phyloP scores from a whole-genome alignment of 352 stramenopile species.

The Phytopythium ostracodes region DNA sequence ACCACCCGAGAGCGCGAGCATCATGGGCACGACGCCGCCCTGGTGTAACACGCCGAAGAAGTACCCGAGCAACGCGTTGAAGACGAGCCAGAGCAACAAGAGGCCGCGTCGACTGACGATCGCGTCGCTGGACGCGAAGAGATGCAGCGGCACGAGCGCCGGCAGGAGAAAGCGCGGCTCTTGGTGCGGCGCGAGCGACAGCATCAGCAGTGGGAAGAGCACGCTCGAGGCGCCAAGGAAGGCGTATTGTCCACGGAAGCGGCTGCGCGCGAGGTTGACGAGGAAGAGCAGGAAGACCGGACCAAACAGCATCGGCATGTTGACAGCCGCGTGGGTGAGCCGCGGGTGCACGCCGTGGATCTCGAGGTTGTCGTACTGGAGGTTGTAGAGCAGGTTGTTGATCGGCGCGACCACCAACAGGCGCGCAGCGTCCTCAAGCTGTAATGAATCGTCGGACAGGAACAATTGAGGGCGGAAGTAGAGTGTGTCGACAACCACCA shows the following conservation, averaged over 20 bases:
- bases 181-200: constrained; percentile 93
- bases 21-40: constrained; percentile 57
- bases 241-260: constrained; percentile 7
- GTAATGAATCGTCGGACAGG: background rate
- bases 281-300: constrained; percentile 72
- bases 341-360: constrained; percentile 90
- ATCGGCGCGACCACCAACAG: constrained; percentile 51
- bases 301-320: constrained; percentile 93
- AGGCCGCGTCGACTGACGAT: constrained; percentile 5
- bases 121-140: constrained; percentile 29
- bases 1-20: constrained; percentile 33
- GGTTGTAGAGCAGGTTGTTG: constrained; percentile 94
- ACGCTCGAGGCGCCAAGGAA: constrained; percentile 36
- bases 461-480: constrained; percentile 45
- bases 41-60: constrained; percentile 77
- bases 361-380: constrained; percentile 84
- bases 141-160: constrained; percentile 76
- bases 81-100: constrained; percentile 41
- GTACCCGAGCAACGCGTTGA: constrained; percentile 45
- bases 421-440: constrained; percentile 11
- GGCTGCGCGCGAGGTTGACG: constrained; percentile 18
- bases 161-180: constrained; percentile 91
- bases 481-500: constrained; percentile 51
- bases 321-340: constrained; percentile 85
- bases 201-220: constrained; percentile 63